A percentile compares a stretch with the other conserved stretches of the same genome.
These are phyloP conservation scores for Entonaema liquescens DNA, from an alignment of 495 filamentous ascomycete species.

Conservation along the genomic window DNA sequence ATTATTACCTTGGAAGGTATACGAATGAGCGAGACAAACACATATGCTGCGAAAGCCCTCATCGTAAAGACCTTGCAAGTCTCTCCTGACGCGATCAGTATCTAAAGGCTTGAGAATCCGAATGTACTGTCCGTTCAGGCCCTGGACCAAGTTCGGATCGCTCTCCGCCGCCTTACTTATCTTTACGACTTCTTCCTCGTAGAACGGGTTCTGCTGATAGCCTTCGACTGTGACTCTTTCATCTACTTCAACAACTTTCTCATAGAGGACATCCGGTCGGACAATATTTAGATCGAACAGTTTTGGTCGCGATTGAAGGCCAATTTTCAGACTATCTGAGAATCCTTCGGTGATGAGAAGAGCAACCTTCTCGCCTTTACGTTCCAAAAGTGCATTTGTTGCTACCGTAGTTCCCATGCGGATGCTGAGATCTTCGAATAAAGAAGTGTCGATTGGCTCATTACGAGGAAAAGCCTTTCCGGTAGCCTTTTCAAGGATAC, in stretches of 20 bases:
- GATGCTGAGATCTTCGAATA: slow-evolving; percentile 62
- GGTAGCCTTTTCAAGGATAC: slow-evolving; percentile 36
- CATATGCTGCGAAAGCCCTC: slow-evolving; percentile 23
- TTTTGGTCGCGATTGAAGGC: slow-evolving; percentile 79
- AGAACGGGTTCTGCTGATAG: slow-evolving; percentile 11
- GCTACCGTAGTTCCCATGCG: slow-evolving; percentile 90
- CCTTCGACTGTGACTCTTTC: slow-evolving; percentile 64
- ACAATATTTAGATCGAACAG: slow-evolving; percentile 81
- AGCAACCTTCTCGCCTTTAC: slow-evolving; percentile 89
- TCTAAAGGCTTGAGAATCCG: slow-evolving; percentile 36
- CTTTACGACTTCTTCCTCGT: background rate
- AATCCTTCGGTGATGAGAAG: slow-evolving; percentile 92
- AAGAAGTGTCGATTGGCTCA: slow-evolving; percentile 28
- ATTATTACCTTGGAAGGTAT: slow-evolving; percentile 41
- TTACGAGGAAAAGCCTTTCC: slow-evolving; percentile 29
- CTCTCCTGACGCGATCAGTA: slow-evolving; percentile 11
- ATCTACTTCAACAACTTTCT: slow-evolving; percentile 76
- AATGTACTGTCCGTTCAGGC: slow-evolving; percentile 9
- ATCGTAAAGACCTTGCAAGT: slow-evolving; percentile 32
- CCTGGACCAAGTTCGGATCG: slow-evolving; percentile 17
- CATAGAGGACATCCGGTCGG: slow-evolving; percentile 78
- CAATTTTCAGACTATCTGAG: slow-evolving; percentile 86
- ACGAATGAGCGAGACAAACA: slow-evolving; percentile 72
- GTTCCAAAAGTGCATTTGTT: slow-evolving; percentile 85
- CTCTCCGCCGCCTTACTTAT: slow-evolving; percentile 11